A percentile compares a stretch with the other conserved stretches of the same genome.
These are phyloP conservation scores for Botryotinia narcissicola DNA, from an alignment of 2,329 filamentous ascomycete species.

Conservation along the genomic window DNA sequence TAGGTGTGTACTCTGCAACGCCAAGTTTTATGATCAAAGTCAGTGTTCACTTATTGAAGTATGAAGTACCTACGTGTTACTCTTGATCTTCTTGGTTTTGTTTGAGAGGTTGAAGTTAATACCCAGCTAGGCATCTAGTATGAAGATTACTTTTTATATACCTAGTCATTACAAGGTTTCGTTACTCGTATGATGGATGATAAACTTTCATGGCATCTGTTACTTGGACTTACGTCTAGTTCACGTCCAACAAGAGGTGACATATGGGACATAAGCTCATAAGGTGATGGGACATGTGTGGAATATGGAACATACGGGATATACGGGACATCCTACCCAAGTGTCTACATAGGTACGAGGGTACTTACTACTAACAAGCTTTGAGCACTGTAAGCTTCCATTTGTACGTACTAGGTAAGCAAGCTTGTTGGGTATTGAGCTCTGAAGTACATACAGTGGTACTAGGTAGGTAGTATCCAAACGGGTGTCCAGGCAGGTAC, in stretches of 20 bases:
- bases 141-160: background rate
- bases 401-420: background rate
- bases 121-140: background rate
- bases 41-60: background rate
- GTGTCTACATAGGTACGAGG: too few species aligned
- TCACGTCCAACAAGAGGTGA: background rate
- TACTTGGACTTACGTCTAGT: background rate
- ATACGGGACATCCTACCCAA: background rate
- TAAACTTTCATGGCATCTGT: background rate
- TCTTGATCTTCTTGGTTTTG: background rate
- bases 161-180: background rate
- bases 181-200: background rate
- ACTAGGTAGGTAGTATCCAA: background rate
- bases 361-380: background rate
- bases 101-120: background rate
- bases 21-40: background rate
- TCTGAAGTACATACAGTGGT: background rate
- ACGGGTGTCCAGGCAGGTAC: background rate
- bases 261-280: background rate
- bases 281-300: background rate
- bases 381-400: background rate
- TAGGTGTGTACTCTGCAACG: background rate
- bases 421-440: background rate
- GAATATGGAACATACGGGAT: background rate
- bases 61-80: constrained; percentile 1